Percentiles rank a stretch among this genome's conserved stretches.
Evolutionary conservation across 805 yeast genomes (phyloP).

Genomic region (Pichia manshurica): DNA sequence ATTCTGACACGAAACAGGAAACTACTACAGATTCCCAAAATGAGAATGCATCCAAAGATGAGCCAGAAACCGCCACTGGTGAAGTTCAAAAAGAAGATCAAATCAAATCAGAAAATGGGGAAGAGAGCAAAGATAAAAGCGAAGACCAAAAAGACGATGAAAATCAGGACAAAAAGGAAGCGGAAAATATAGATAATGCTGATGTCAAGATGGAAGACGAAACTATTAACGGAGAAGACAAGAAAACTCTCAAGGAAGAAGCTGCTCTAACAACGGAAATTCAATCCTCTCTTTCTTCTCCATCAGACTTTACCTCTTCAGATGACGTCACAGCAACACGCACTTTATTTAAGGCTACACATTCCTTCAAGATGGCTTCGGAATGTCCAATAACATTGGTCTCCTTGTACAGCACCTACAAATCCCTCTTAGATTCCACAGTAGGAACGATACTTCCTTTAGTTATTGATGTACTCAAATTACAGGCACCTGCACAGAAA

Average conservation of each 20-base stretch:
- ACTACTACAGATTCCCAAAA: not conserved
- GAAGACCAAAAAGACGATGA: not conserved
- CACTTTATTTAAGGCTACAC: conserved; percentile 59
- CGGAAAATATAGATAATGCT: not conserved
- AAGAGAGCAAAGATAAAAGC: not conserved
- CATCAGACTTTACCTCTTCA: conserved; percentile 39
- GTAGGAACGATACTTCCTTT: conserved; percentile 76
- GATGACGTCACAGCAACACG: conserved; percentile 38
- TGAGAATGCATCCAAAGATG: not conserved
- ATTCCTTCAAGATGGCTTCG: conserved; percentile 83
- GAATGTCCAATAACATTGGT: conserved; percentile 98
- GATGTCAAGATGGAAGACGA: not conserved
- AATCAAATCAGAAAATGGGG: not conserved
- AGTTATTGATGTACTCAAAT: conserved; percentile 62
- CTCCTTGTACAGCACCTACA: conserved; percentile 81
- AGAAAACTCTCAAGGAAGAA: not conserved
- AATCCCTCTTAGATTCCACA: conserved; percentile 62
- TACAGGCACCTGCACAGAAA: conserved; percentile 80
- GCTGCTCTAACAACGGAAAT: not conserved
- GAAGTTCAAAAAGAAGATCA: not conserved
- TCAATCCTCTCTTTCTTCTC: conserved; percentile 19
- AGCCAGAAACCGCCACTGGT: conserved; percentile 1
- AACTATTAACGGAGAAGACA: conserved; percentile 3
- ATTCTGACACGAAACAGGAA: not conserved
- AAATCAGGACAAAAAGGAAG: not conserved